Conservation (phyloP, 345 rosid species). For the Citrus inodora region DNA sequence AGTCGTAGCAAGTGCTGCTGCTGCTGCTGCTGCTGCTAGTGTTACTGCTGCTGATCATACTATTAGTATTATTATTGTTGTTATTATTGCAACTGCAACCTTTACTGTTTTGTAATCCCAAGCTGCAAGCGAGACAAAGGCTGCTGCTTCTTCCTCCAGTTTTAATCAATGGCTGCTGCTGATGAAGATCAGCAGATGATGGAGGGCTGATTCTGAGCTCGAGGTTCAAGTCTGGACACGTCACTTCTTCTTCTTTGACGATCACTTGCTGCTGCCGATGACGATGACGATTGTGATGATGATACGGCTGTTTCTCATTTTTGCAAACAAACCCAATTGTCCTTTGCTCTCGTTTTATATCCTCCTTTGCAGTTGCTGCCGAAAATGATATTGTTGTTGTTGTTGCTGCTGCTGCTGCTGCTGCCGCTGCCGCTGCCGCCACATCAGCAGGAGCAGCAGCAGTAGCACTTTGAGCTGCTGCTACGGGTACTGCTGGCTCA, state of each 20-base stretch:
- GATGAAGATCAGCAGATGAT: slow-evolving; percentile 28
- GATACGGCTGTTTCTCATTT: slow-evolving; percentile 16
- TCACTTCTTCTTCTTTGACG: slow-evolving; percentile 25
- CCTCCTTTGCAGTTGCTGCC: slow-evolving; percentile 13
- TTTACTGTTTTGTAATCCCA: slow-evolving; percentile 52
- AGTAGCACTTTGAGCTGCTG: background rate
- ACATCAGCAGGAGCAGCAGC: background rate
- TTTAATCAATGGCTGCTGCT: slow-evolving; percentile 17
- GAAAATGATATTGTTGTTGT: slow-evolving; percentile 35
- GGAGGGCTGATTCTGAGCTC: slow-evolving; percentile 86
- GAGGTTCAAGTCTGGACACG: slow-evolving; percentile 74
- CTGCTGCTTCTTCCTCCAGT: slow-evolving; percentile 18
- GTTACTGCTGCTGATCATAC: slow-evolving; percentile 11
- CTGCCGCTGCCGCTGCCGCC: background rate
- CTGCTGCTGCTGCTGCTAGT: slow-evolving; percentile 17
- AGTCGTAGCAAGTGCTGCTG: slow-evolving; percentile 51
- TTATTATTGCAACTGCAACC: slow-evolving; percentile 43
- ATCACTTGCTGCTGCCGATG: background rate
- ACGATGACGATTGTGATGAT: background rate
- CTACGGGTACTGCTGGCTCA: slow-evolving; percentile 26
- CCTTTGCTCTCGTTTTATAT: slow-evolving; percentile 18
- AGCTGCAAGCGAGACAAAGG: slow-evolving; percentile 47
- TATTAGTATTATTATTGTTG: background rate
- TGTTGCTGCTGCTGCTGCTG: too few relatives aligned
- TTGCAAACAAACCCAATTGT: slow-evolving; percentile 21